Percentiles rank a stretch among this genome's conserved stretches.
These are phyloP conservation scores for Arachnomyces sp. DNA, from an alignment of 2,329 filamentous ascomycete species.

Conservation along the genomic window DNA sequence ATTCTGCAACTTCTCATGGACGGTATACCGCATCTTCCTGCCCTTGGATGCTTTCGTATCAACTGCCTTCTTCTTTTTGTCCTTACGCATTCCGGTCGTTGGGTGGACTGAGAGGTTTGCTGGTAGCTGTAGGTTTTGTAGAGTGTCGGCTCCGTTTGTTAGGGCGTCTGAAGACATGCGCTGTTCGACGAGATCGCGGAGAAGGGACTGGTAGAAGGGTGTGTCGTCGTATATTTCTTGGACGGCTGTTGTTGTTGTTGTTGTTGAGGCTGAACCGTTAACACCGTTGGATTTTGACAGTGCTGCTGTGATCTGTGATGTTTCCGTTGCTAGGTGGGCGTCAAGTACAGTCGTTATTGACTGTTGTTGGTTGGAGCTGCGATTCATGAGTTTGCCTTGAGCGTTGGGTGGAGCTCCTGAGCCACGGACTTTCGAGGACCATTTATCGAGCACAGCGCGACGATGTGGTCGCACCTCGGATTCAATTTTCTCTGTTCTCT, in stretches of 20 bases:
- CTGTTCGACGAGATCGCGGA: slow-evolving; percentile 89
- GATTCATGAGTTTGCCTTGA: slow-evolving; percentile 53
- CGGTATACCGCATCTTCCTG: slow-evolving; percentile 83
- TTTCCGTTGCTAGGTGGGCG: slow-evolving; percentile 36
- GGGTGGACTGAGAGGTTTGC: slow-evolving; percentile 30
- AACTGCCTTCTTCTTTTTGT: slow-evolving; percentile 70
- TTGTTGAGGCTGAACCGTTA: slow-evolving; percentile 1
- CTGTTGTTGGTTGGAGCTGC: slow-evolving; percentile 44
- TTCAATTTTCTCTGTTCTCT: slow-evolving; percentile 60
- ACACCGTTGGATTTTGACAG: slow-evolving; percentile 5
- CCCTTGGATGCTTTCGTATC: slow-evolving; percentile 95
- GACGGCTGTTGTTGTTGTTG: slow-evolving; percentile 28
- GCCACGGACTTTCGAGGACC: slow-evolving; percentile 70
- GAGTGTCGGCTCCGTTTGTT: slow-evolving; percentile 40
- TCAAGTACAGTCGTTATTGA: slow-evolving; percentile 37
- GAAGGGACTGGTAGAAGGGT: slow-evolving; percentile 84
- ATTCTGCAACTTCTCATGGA: slow-evolving; percentile 95
- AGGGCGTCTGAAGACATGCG: slow-evolving; percentile 56
- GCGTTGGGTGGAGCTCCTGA: slow-evolving; percentile 43
- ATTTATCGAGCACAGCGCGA: slow-evolving; percentile 72
- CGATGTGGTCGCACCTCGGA: slow-evolving; percentile 51
- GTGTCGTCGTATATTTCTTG: slow-evolving; percentile 77
- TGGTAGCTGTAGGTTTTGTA: slow-evolving; percentile 28
- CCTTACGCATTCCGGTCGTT: slow-evolving; percentile 37
- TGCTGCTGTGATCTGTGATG: not conserved